Percentiles rank a stretch among this genome's conserved stretches.
Conservation (phyloP, 352 stramenopile genomes). For the Phytopythium delawarense region DNA sequence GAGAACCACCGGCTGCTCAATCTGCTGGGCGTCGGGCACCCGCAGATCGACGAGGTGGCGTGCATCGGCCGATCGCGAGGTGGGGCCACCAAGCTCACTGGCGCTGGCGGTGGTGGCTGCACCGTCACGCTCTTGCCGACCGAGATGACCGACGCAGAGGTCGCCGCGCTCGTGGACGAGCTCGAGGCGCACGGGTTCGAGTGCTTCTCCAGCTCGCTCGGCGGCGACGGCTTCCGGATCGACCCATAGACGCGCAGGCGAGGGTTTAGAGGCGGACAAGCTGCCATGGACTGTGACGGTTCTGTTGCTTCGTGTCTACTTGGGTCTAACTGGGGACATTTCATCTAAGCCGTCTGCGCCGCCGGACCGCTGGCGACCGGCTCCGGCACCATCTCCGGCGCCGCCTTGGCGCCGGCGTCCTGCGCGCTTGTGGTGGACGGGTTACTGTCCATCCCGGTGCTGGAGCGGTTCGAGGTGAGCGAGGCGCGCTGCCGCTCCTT, state of each 20-base stretch:
- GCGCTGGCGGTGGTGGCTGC: slow-evolving; percentile 85
- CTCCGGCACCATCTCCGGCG: neutral
- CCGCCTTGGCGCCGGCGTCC: neutral
- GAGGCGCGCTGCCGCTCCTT: slow-evolving; percentile 48
- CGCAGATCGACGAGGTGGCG: slow-evolving; percentile 77
- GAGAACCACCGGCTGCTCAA: slow-evolving; percentile 80
- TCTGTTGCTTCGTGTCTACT: slow-evolving; percentile 1
- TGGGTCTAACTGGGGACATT: neutral
- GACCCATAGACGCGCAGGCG: neutral
- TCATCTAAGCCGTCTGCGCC: neutral
- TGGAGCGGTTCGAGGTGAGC: slow-evolving; percentile 5
- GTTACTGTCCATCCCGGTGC: neutral
- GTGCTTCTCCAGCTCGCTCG: slow-evolving; percentile 56
- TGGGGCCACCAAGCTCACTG: slow-evolving; percentile 88
- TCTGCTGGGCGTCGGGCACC: slow-evolving; percentile 79
- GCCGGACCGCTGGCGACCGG: neutral
- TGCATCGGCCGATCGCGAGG: slow-evolving; percentile 43
- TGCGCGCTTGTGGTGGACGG: neutral
- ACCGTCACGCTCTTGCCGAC: slow-evolving; percentile 77
- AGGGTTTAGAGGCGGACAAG: too few relatives aligned
- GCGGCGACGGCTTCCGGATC: slow-evolving; percentile 37
- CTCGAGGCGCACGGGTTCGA: slow-evolving; percentile 46
- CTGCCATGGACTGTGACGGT: neutral
- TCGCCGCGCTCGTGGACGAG: slow-evolving; percentile 40
- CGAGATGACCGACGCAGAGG: slow-evolving; percentile 28